Conservation (phyloP, 331 rosid species). For the Pyrus hybrid region DNA sequence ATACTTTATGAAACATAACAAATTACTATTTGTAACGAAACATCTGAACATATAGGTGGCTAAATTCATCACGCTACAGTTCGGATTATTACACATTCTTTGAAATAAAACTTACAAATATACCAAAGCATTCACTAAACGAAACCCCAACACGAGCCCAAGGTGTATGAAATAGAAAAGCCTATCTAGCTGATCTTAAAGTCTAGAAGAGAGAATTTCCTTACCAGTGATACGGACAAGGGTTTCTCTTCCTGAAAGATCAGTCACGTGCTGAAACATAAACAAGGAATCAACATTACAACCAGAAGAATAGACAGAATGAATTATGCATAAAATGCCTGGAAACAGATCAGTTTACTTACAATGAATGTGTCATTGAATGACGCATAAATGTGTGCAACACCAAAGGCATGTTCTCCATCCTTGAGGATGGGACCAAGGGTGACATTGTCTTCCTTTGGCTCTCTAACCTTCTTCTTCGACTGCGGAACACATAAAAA, state of each 20-base stretch:
- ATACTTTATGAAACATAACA: not conserved
- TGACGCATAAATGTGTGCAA: constrained; percentile 89
- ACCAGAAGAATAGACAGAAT: not conserved
- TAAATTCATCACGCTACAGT: not conserved
- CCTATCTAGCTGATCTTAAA: not conserved
- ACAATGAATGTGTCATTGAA: constrained; percentile 89
- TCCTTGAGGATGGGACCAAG: constrained; percentile 88
- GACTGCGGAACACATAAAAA: constrained; percentile 29
- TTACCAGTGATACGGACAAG: constrained; percentile 84
- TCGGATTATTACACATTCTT: not conserved
- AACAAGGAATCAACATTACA: not conserved
- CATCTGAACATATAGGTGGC: not conserved
- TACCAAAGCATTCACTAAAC: not conserved
- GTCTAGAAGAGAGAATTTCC: not conserved
- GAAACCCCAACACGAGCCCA: not conserved
- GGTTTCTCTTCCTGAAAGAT: constrained; percentile 94
- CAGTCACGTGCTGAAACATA: constrained; percentile 77
- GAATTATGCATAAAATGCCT: not conserved
- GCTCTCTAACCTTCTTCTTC: constrained; percentile 83
- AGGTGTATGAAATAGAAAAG: not conserved
- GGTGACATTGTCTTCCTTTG: constrained; percentile 87
- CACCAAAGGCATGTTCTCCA: constrained; percentile 90
- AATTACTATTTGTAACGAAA: not conserved
- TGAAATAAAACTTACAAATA: not conserved
- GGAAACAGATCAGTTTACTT: constrained; percentile 12